phyloP scores from a whole-genome alignment of 2,329 filamentous ascomycete species.

The Aspergillus pseudoterreus region DNA sequence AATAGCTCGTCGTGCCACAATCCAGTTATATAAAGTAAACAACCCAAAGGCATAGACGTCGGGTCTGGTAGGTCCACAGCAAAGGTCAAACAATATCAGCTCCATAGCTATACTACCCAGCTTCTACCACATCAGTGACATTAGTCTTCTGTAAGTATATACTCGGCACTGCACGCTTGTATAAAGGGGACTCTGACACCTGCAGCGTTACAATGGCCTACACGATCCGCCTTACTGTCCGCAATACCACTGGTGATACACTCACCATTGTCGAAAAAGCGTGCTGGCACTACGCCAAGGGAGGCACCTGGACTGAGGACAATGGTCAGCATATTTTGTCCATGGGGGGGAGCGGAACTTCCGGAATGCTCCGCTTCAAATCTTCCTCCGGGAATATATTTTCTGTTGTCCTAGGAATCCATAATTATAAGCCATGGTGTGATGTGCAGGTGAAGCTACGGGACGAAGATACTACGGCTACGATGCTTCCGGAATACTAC shows the following conservation, averaged over 20 bases:
- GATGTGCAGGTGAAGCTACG: conserved; percentile 1
- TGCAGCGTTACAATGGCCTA: not conserved
- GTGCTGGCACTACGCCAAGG: conserved; percentile 2
- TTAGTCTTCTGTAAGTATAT: no score
- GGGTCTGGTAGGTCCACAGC: no score
- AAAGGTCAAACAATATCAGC: no score
- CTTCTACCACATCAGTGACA: no score
- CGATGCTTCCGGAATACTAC: conserved; percentile 2
- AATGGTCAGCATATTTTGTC: conserved; percentile 1
- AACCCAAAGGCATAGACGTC: no score
- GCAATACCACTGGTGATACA: not conserved
- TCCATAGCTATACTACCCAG: no score
- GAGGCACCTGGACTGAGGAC: conserved; percentile 1
- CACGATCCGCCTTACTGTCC: not conserved
- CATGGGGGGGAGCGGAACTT: conserved; percentile 6
- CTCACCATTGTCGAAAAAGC: conserved; percentile 7
- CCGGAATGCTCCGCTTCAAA: conserved; percentile 4
- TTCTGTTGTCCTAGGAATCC: conserved; percentile 3
- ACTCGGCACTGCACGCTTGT: not conserved
- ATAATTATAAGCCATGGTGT: conserved; percentile 6
- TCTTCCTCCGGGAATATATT: conserved; percentile 4
- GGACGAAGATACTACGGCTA: conserved; percentile 1
- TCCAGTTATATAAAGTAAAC: no score
- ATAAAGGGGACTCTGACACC: not conserved
- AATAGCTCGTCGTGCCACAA: no score